Base-by-base conservation (phyloP, 768 basidiomycete species). In the Mycena vulgaris region DNA sequence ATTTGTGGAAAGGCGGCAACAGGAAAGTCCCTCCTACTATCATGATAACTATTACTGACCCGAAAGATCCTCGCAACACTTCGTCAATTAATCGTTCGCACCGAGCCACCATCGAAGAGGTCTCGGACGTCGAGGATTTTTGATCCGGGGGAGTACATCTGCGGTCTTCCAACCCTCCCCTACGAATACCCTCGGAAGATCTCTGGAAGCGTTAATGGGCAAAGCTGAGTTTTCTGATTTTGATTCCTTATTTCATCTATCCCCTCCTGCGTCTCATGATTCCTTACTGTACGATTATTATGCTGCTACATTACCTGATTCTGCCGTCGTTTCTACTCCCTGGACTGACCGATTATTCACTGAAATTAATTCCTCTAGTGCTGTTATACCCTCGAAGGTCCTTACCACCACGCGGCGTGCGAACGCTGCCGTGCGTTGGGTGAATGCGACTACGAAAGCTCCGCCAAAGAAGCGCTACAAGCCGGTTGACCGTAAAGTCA, bases 131-230 rank as follows among this genome's bases (percentile, higher is more conserved):
- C n/a, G n/a, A 70, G 66, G 61, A 62, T 72, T 72, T 72, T 72
- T 63, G 45, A 35, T 27, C 56, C 61, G 4, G 33, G 70, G 62
- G 55, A 62, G 61, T 10, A 10, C 6, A 14, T 10, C 3, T 1
- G 2, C 28, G 48, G 30, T 60, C 70, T 72, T 68, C 70, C 55
- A 27, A 8, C 19, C 51, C 52, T 67, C 71, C 57, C n/a, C n/a
- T 56, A 61, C 19, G 49, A 62, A 39, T n/a, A 68, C 71, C 0
- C 56, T 72, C 0, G 71, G 71, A 69, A 73, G 72, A 64, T 74
- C 69, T 1, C 30, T 74, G 7, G 72, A 74, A 61, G 69, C 65
- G 1, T n/a, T 74, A 1, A 67, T 71, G 74, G 72, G 58, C 37
- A 52, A 53, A 63, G 70, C 61, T 76, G 63, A 70, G 68, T 58